A percentile compares a stretch with the other conserved stretches of the same genome.
Conservation (phyloP, 345 rosid species). For the Bruguiera gymnorhiza region DNA sequence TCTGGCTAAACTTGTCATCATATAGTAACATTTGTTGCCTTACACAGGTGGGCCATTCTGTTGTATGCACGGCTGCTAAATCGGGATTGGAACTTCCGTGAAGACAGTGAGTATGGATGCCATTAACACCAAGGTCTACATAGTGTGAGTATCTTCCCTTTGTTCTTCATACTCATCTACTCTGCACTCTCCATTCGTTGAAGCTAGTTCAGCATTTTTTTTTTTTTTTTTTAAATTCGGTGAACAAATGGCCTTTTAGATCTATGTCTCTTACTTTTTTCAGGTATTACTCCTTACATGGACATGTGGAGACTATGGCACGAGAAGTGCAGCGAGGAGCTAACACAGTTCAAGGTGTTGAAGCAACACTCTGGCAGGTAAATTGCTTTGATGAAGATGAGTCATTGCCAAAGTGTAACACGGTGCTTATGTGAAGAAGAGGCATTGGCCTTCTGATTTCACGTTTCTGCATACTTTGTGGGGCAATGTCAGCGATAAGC, state of each 20-base stretch:
- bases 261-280: not conserved
- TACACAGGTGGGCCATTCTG: not conserved
- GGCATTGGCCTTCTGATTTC: not conserved
- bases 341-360: constrained; percentile 63
- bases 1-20: not conserved
- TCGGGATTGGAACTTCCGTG: not conserved
- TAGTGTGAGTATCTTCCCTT: constrained; percentile 13
- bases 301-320: constrained; percentile 93
- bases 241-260: not conserved
- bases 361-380: constrained; percentile 96
- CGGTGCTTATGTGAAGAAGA: not conserved
- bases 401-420: not conserved
- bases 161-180: not conserved
- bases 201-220: not conserved
- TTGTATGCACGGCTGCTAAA: not conserved
- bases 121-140: constrained; percentile 21
- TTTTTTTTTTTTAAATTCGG: not conserved
- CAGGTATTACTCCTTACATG: constrained; percentile 73
- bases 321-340: constrained; percentile 79
- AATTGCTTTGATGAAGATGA: not conserved
- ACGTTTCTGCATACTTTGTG: not conserved
- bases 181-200: not conserved
- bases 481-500: not conserved
- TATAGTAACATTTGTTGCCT: not conserved
- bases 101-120: constrained; percentile 10